These are phyloP conservation scores for Phytophthora pisi DNA, from an alignment of 352 stramenopile species.

Conservation along the genomic window DNA sequence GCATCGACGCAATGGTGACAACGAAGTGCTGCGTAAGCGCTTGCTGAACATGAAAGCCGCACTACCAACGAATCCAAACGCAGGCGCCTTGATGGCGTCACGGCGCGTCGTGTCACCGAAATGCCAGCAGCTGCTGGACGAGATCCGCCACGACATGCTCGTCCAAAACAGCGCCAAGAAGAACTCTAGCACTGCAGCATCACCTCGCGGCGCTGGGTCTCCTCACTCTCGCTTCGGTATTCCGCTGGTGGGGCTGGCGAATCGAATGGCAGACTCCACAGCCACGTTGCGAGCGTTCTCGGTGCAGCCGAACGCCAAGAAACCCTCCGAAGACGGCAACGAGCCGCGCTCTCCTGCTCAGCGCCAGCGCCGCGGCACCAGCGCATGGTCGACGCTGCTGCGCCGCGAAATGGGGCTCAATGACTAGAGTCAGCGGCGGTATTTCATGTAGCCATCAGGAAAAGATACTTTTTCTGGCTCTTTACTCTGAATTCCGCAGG, in stretches of 20 bases:
- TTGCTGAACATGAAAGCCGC: conserved; percentile 42
- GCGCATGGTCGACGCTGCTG: conserved; percentile 49
- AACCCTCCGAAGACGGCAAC: conserved; percentile 10
- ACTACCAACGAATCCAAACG: conserved; percentile 11
- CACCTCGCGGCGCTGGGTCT: conserved; percentile 12
- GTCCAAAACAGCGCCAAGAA: conserved; percentile 26
- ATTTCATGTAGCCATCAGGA: neutral
- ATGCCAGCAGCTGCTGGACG: conserved; percentile 49
- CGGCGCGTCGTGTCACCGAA: conserved; percentile 40
- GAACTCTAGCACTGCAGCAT: conserved; percentile 12
- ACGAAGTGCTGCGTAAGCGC: conserved; percentile 36
- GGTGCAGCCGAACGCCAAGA: conserved; percentile 26
- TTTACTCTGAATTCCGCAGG: neutral
- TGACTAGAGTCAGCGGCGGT: conserved; percentile 9
- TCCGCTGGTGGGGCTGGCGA: conserved; percentile 15
- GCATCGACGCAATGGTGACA: conserved; percentile 30
- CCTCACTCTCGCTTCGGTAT: conserved; percentile 18
- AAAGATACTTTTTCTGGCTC: conserved; percentile 35
- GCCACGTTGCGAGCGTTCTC: conserved; percentile 40
- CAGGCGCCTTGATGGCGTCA: conserved; percentile 14
- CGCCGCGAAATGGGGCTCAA: conserved; percentile 34
- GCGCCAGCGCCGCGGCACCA: conserved; percentile 27
- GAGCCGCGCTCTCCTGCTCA: conserved; percentile 18
- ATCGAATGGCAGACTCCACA: conserved; percentile 23
- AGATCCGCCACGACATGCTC: conserved; percentile 51